A percentile compares a stretch with the other conserved stretches of the same genome.
These are phyloP conservation scores for Termitomyces sp. DNA, from an alignment of 768 basidiomycete genomes.

Conservation along the genomic window DNA sequence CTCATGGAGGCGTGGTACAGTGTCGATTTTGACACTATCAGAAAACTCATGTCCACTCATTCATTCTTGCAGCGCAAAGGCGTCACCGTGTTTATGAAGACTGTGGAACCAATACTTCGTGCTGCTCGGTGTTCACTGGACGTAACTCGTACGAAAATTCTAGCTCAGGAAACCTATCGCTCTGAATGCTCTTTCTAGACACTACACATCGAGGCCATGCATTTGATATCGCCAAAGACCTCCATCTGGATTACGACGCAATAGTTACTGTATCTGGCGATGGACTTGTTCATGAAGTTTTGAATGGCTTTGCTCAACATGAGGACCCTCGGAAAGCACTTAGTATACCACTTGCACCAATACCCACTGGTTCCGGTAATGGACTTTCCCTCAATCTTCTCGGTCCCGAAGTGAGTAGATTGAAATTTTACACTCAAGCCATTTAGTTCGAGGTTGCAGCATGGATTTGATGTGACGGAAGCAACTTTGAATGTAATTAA, in stretches of 20 bases:
- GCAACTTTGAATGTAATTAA: constrained; percentile 78
- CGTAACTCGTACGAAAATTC: constrained; percentile 46
- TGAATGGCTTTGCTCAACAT: constrained; percentile 78
- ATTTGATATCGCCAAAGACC: constrained; percentile 48
- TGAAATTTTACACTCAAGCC: not conserved
- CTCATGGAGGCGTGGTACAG: constrained; percentile 72
- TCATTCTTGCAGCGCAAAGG: constrained; percentile 51
- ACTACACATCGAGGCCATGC: constrained; percentile 65
- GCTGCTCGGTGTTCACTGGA: constrained; percentile 61
- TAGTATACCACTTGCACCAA: constrained; percentile 62
- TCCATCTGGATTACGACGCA: constrained; percentile 62
- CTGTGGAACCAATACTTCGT: constrained; percentile 66
- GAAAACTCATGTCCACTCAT: not conserved
- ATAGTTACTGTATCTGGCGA: constrained; percentile 78
- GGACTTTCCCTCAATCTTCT: constrained; percentile 68
- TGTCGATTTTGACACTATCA: not conserved
- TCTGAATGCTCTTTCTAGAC: constrained; percentile 31
- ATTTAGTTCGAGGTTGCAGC: constrained; percentile 25
- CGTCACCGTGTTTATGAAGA: constrained; percentile 41
- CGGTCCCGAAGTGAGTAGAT: constrained; percentile 48
- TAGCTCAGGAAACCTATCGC: not conserved
- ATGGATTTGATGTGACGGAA: constrained; percentile 65
- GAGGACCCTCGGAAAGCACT: constrained; percentile 55
- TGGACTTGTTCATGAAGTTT: constrained; percentile 74
- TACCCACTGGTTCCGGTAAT: constrained; percentile 83